phyloP scores from a whole-genome alignment of 2,329 filamentous ascomycete genomes.

The Pestalotiopsis sp. region DNA sequence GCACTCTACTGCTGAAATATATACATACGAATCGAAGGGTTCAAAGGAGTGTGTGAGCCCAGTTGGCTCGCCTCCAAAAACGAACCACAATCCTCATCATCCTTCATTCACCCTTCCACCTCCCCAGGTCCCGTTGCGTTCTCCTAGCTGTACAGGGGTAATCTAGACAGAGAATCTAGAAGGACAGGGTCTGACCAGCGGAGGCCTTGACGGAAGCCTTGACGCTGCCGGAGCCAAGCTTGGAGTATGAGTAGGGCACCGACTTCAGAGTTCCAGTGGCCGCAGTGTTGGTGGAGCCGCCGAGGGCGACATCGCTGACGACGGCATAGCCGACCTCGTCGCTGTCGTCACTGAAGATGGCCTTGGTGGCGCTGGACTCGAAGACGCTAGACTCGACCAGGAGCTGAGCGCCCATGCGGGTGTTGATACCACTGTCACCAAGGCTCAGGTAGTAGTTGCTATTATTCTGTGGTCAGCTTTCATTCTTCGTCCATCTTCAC shows the following conservation, averaged over 20 bases:
- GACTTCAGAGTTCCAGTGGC: slow-evolving; percentile 42
- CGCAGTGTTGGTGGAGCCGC: slow-evolving; percentile 49
- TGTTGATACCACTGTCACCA: slow-evolving; percentile 52
- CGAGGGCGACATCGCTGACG: slow-evolving; percentile 43
- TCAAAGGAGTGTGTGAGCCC: not conserved
- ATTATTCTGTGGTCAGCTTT: not conserved
- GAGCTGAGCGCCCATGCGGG: slow-evolving; percentile 52
- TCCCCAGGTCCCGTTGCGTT: not conserved
- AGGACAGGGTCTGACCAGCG: slow-evolving; percentile 15
- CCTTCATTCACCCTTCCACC: not conserved
- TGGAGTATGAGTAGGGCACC: slow-evolving; percentile 16
- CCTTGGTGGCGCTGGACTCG: slow-evolving; percentile 23
- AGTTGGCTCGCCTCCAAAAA: not conserved
- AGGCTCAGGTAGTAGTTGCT: slow-evolving; percentile 49
- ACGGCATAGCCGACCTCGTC: slow-evolving; percentile 42
- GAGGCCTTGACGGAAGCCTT: slow-evolving; percentile 15
- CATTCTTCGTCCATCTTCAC: not conserved
- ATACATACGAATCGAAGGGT: slow-evolving; percentile 4
- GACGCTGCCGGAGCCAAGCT: slow-evolving; percentile 17
- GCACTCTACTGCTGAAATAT: not conserved
- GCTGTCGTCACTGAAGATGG: slow-evolving; percentile 41
- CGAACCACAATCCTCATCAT: not conserved
- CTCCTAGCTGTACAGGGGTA: not conserved
- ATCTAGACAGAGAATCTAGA: not conserved
- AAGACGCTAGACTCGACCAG: slow-evolving; percentile 50